These are phyloP conservation scores for Phascolomyces articulosus DNA, from an alignment of 371 early-diverging fungal genomes.

Conservation along the genomic window DNA sequence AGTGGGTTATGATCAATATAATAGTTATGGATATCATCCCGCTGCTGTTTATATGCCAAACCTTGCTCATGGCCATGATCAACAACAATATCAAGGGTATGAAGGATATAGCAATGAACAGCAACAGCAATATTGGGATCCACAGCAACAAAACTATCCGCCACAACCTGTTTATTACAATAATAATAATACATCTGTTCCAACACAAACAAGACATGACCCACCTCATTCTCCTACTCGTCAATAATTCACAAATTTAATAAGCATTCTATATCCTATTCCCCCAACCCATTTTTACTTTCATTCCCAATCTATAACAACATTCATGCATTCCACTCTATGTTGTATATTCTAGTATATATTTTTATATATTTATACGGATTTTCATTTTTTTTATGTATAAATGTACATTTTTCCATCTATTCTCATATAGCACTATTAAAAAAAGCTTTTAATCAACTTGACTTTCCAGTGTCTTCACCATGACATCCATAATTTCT, in stretches of 20 bases:
- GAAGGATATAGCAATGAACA: not conserved
- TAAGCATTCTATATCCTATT: not conserved
- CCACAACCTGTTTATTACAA: not conserved
- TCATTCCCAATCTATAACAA: too few species aligned
- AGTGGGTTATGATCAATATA: slow-evolving; percentile 7
- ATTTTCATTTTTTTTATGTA: not conserved
- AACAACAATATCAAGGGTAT: slow-evolving; percentile 1
- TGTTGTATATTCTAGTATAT: not conserved
- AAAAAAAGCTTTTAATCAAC: slow-evolving; percentile 1
- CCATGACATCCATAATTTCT: slow-evolving; percentile 34
- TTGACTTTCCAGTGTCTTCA: slow-evolving; percentile 28
- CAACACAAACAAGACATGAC: not conserved
- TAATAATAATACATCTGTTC: not conserved
- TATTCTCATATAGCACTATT: too few species aligned
- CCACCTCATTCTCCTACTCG: slow-evolving; percentile 2
- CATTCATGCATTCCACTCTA: too few species aligned
- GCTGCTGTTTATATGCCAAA: slow-evolving; percentile 12
- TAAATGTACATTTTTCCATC: too few species aligned
- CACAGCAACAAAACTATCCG: not conserved
- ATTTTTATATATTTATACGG: not conserved
- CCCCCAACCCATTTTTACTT: too few species aligned
- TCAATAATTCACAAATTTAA: not conserved
- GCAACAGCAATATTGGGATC: not conserved
- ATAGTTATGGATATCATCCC: slow-evolving; percentile 12
- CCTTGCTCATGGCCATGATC: not conserved